Evolutionary conservation across 352 stramenopile species (phyloP).

Genomic region (Paralagenidium karlingii): DNA sequence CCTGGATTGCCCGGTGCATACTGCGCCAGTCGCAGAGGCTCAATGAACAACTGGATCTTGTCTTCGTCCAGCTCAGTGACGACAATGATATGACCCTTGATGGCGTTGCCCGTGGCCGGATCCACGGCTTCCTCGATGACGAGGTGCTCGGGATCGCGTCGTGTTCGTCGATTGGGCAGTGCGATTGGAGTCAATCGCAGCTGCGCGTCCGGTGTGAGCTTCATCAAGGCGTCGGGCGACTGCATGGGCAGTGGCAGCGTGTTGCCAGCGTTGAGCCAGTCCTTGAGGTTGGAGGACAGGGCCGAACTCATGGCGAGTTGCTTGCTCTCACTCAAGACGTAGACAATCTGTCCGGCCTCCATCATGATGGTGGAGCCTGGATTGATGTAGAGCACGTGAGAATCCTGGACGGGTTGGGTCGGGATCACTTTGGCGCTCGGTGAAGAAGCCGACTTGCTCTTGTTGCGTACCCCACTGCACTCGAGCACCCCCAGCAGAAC

Average conservation of each 20-base stretch:
- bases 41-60: conserved; percentile 29
- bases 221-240: background rate
- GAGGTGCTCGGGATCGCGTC: background rate
- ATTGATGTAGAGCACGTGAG: conserved; percentile 35
- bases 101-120: conserved; percentile 7
- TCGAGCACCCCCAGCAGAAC: conserved; percentile 40
- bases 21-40: conserved; percentile 29
- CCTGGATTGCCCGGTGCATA: conserved; percentile 15
- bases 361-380: conserved; percentile 31
- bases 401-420: background rate
- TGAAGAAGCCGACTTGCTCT: background rate
- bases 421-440: conserved; percentile 3
- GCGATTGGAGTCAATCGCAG: too few species aligned
- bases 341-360: conserved; percentile 29
- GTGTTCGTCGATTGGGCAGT: too few species aligned
- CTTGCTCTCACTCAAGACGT: conserved; percentile 57
- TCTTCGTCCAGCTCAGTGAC: conserved; percentile 33
- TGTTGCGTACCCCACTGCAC: background rate
- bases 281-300: conserved; percentile 22
- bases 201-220: too few species aligned
- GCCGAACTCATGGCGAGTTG: conserved; percentile 29
- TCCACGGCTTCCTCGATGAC: conserved; percentile 20
- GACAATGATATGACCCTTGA: conserved; percentile 46
- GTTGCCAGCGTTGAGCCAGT: conserved; percentile 29
- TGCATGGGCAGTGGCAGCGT: conserved; percentile 13